phyloP scores from a whole-genome alignment of 2,329 filamentous ascomycete species.

The Botrytis squamosa region DNA sequence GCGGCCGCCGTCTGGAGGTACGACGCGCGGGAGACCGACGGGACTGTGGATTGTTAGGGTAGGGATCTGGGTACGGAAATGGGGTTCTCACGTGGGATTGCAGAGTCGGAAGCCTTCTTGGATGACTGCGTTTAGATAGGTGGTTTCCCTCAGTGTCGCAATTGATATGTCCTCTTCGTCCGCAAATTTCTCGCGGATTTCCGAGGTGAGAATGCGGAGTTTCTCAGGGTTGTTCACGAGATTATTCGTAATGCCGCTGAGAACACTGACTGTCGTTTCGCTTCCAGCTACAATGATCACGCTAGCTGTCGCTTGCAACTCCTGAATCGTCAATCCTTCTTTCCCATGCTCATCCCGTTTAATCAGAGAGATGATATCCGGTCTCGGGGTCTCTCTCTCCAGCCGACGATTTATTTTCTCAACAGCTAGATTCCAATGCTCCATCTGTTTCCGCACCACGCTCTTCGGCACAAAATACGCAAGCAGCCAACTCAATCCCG shows the following conservation, averaged over 20 bases:
- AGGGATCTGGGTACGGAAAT: accelerated
- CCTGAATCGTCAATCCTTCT: background rate
- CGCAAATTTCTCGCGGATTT: background rate
- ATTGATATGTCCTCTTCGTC: background rate
- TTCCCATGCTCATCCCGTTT: background rate
- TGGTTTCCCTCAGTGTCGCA: constrained; percentile 26
- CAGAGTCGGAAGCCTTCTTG: constrained; percentile 46
- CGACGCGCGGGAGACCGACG: background rate
- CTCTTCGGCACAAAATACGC: background rate
- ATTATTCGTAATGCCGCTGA: background rate
- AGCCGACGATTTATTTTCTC: background rate
- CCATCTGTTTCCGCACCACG: background rate
- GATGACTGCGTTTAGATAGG: constrained; percentile 45
- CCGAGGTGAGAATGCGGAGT: background rate
- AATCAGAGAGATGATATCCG: background rate
- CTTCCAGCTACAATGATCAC: background rate
- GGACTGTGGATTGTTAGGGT: background rate
- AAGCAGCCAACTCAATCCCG: background rate
- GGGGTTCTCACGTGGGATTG: background rate
- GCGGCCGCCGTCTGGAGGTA: background rate
- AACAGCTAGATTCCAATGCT: background rate
- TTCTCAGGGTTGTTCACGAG: background rate
- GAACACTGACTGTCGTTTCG: background rate
- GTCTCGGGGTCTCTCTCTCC: background rate
- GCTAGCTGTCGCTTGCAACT: constrained; percentile 5